phyloP scores from a whole-genome alignment of 2,329 filamentous ascomycete species.

The Acephala macrosclerotiorum region DNA sequence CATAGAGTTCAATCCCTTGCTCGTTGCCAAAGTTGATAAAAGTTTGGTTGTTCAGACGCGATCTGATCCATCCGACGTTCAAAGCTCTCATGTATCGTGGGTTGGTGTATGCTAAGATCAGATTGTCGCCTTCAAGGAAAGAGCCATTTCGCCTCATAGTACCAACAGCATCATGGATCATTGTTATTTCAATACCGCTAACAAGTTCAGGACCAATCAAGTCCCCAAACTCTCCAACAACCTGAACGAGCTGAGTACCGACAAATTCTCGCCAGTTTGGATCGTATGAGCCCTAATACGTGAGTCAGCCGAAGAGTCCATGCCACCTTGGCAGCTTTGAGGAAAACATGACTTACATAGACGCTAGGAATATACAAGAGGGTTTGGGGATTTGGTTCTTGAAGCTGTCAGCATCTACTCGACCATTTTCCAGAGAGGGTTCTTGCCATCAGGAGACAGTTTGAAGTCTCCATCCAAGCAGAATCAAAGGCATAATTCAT shows the following conservation, averaged over 20 bases:
- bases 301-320: neutral
- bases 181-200: constrained; percentile 56
- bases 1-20: constrained; percentile 61
- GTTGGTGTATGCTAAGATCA: constrained; percentile 44
- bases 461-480: constrained; percentile 52
- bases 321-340: too few species aligned
- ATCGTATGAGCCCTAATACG: constrained; percentile 61
- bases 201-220: constrained; percentile 50
- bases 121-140: constrained; percentile 50
- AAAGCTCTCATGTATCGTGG: constrained; percentile 65
- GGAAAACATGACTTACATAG: constrained; percentile 38
- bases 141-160: constrained; percentile 68
- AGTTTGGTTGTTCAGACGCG: constrained; percentile 59
- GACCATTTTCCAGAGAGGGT: neutral
- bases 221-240: constrained; percentile 62
- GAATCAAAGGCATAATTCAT: constrained; percentile 48
- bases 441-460: constrained; percentile 46
- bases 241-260: constrained; percentile 63
- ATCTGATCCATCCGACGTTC: constrained; percentile 63
- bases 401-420: constrained; percentile 1
- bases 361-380: constrained; percentile 45
- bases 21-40: constrained; percentile 63
- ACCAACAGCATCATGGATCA: constrained; percentile 62
- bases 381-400: constrained; percentile 47
- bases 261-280: constrained; percentile 71